Evolutionary conservation across 148 eudicot genomes (phyloP).

Genomic region (Gaultheria prostrata): DNA sequence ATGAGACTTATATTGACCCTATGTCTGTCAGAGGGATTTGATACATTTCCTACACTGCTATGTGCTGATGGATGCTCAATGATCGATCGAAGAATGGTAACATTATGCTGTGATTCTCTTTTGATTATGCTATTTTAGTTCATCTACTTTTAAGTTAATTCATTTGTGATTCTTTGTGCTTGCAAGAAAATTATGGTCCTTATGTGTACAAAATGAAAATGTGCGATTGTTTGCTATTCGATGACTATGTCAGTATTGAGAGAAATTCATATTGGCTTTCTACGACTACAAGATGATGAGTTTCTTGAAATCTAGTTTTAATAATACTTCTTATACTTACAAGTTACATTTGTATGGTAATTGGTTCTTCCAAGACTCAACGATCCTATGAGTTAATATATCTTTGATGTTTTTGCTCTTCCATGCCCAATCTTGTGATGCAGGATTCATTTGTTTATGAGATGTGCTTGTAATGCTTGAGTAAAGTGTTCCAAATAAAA

Average conservation of each 20-base stretch:
- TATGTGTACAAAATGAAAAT: neutral
- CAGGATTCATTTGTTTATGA: neutral
- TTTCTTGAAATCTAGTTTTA: neutral
- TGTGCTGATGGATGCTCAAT: slow-evolving; percentile 99
- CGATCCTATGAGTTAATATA: neutral
- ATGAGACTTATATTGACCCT: slow-evolving; percentile 78
- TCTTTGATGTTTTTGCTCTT: neutral
- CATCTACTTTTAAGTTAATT: neutral
- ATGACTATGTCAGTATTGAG: neutral
- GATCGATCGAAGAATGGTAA: slow-evolving; percentile 99
- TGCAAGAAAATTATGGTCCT: neutral
- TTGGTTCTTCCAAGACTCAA: neutral
- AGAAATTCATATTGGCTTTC: neutral
- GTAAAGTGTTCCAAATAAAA: neutral
- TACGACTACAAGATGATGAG: neutral
- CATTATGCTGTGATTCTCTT: slow-evolving; percentile 3
- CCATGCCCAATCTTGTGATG: neutral
- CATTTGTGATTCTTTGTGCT: neutral
- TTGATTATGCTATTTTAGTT: neutral
- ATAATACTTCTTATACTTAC: neutral
- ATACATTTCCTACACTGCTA: slow-evolving; percentile 89
- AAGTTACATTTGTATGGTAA: neutral
- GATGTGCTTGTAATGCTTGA: neutral
- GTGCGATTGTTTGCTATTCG: neutral
- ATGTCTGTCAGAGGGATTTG: slow-evolving; percentile 94